A percentile compares a stretch with the other conserved stretches of the same genome.
phyloP scores from a whole-genome alignment of 139 green algal species.

The Pseudopediastrum boryanum region DNA sequence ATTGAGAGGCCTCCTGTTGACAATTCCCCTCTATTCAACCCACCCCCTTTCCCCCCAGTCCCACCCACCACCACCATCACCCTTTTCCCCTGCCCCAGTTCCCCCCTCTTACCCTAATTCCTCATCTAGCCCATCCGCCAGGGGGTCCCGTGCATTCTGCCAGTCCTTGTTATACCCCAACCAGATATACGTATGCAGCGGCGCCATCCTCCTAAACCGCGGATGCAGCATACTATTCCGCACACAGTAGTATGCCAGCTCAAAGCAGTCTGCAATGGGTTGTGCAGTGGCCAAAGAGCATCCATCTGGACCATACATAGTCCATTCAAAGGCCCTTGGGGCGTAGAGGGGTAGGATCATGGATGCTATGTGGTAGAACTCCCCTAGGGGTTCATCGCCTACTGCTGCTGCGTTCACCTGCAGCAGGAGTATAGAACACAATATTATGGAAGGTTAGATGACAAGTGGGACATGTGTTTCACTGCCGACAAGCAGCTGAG shows the following conservation, averaged over 20 bases:
- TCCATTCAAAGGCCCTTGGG: conserved; percentile 50
- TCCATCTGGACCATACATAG: conserved; percentile 46
- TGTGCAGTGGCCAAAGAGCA: conserved; percentile 53
- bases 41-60: too few species aligned
- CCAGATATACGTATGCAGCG: conserved; percentile 52
- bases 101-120: conserved; percentile 52
- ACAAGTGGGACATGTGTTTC: too few species aligned
- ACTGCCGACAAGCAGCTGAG: too few species aligned
- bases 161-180: conserved; percentile 44
- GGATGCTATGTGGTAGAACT: conserved; percentile 54
- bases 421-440: too few species aligned
- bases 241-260: conserved; percentile 64
- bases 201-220: conserved; percentile 48
- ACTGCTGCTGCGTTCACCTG: conserved; percentile 57
- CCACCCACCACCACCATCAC: too few species aligned
- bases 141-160: conserved; percentile 33
- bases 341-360: conserved; percentile 65
- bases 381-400: conserved; percentile 47
- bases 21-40: too few species aligned
- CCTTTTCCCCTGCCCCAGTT: too few species aligned
- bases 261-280: conserved; percentile 54
- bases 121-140: conserved; percentile 48
- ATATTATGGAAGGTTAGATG: too few species aligned
- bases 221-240: conserved; percentile 49
- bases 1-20: too few species aligned